phyloP scores from a whole-genome alignment of 768 basidiomycete genomes.

The Trametes cinnabarina region DNA sequence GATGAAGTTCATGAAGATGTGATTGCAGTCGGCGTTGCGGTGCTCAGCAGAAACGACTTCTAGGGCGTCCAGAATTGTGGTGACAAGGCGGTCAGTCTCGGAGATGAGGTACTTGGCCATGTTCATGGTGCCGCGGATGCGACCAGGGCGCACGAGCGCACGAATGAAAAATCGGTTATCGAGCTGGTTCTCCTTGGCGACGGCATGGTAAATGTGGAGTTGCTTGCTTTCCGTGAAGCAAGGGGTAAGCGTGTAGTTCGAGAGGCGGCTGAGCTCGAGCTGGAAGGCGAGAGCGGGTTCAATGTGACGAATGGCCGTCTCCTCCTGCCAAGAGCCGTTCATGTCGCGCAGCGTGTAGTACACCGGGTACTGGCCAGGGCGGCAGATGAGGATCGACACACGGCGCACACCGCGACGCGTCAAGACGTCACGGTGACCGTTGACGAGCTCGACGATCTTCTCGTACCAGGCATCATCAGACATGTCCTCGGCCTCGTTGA shows the following conservation, averaged over 20 bases:
- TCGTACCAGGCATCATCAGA: slow-evolving; percentile 75
- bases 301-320: slow-evolving; percentile 95
- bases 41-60: slow-evolving; percentile 90
- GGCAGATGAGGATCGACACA: slow-evolving; percentile 88
- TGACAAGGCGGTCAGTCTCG: slow-evolving; percentile 95
- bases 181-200: slow-evolving; percentile 94
- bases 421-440: slow-evolving; percentile 62
- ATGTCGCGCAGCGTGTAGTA: slow-evolving; percentile 88
- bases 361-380: slow-evolving; percentile 86
- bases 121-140: slow-evolving; percentile 87
- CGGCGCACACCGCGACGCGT: slow-evolving; percentile 82
- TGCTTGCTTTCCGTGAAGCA: slow-evolving; percentile 96
- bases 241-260: slow-evolving; percentile 95
- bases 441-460: slow-evolving; percentile 68
- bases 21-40: slow-evolving; percentile 94
- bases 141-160: slow-evolving; percentile 92
- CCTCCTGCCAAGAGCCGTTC: slow-evolving; percentile 81
- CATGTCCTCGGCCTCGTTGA: slow-evolving; percentile 76
- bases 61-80: slow-evolving; percentile 88
- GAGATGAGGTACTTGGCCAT: slow-evolving; percentile 98
- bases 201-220: slow-evolving; percentile 95
- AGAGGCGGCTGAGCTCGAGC: slow-evolving; percentile 92
- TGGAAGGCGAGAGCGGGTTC: slow-evolving; percentile 98
- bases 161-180: slow-evolving; percentile 98
- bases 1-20: slow-evolving; percentile 99